Evolutionary conservation across 2,329 filamentous ascomycete species (phyloP), one percentile per base, ranked within the genome.

Genomic region (Alternaria infectoria): DNA sequence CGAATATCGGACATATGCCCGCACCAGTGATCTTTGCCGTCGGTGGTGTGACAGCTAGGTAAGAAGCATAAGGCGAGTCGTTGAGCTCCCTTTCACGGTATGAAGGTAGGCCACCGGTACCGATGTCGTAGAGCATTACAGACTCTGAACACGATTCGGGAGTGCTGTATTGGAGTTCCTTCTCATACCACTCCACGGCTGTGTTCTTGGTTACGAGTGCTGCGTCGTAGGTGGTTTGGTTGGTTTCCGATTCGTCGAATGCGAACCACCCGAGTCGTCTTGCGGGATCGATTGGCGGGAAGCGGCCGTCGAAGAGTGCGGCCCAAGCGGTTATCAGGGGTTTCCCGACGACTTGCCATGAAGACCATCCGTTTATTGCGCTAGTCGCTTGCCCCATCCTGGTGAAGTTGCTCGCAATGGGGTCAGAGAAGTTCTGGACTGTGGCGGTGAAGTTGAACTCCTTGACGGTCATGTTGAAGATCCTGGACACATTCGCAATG

Each of bases 111-210:
- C 80, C 81, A 21, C 81, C 81, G 1, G 80, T 82, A 10, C 81
- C 81, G 54, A 82, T 80, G 64, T 83, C 81, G 66, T 80, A 81
- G 21, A 83, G 68, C 70, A 82, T 77, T 17, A 83, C 69, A 36
- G 72, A 74, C 54, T 82, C 80, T 6, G 80, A 81, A 62, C 81
- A 83, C 2, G 77, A 80, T 44, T 79, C 76, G 7, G 75, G 43
- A 1, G 78, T 81, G 47, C 68, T 72, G 68, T 73, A 79, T 54
- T 82, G 78, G 4, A 82, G 63, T 25, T 79, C 62, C 5, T 66
- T 54, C 54, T 82, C 79, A 66, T 81, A 82, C 76, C 77, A 81
- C 55, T 79, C 73, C 1, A 81, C 80, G 6, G 69, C 75, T 3
- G 54, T 46, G 23, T 76, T 76, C 66, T 81, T 81, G 6, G 67